These are phyloP conservation scores for Calonectria pauciramosa DNA, from an alignment of 2,329 filamentous ascomycete genomes.

Conservation along the genomic window DNA sequence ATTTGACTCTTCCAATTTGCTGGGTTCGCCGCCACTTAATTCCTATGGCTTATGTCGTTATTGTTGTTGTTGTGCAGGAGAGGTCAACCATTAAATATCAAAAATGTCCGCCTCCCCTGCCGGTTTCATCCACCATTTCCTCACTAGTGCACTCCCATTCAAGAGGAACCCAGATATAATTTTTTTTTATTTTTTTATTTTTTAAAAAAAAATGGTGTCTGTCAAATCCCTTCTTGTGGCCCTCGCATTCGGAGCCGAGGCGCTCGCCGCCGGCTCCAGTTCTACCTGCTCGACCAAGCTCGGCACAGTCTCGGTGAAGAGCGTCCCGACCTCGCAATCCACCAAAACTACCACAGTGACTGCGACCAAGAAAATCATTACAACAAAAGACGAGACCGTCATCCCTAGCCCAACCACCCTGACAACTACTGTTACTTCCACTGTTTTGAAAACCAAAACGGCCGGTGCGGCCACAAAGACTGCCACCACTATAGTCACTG, in stretches of 20 bases:
- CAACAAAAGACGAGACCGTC: not conserved
- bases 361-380: not conserved
- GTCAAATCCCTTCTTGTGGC: not conserved
- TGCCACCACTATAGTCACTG: not conserved
- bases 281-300: not conserved
- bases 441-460: not conserved
- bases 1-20: not conserved
- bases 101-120: too few species aligned
- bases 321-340: not conserved
- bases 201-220: not conserved
- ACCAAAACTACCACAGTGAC: not conserved
- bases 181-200: too few species aligned
- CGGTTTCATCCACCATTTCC: too few species aligned
- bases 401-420: not conserved
- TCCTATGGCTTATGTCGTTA: not conserved
- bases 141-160: not conserved
- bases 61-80: not conserved
- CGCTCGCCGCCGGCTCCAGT: not conserved
- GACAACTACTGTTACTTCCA: not conserved
- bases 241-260: not conserved
- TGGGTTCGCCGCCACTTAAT: not conserved
- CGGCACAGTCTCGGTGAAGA: not conserved
- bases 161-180: not conserved
- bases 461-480: not conserved
- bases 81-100: not conserved